Evolutionary conservation across 2,329 filamentous ascomycete genomes (phyloP), one percentile per base, ranked within the genome.

Genomic region (Pseudogymnoascus sp.): DNA sequence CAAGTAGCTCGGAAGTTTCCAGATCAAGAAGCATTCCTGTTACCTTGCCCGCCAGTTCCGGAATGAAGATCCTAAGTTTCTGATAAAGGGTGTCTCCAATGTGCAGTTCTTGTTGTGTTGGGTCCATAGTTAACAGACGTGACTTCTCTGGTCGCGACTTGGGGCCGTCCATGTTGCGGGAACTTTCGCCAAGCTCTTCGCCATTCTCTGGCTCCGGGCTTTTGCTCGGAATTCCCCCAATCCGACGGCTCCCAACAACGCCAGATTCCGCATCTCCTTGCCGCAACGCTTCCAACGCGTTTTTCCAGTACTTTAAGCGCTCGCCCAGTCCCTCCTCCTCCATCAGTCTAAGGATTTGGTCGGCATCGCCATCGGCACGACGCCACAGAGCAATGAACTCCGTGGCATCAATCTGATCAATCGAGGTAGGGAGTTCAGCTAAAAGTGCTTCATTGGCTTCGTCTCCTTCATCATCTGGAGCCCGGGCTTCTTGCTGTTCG

Each of bases 281-380:
- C 16, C 49, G 25, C 49, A 56, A 23, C 66, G 72, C 65, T 72
- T 77, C 68, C 65, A 85, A 84, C 23, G 83, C 76, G 34, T 80
- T 77, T 9, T 88, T 79, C 78, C 86, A 84, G 71, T 85, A 84
- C 9, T 78, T 77, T 36, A 90, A 78, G 60, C 82, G 81, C 9
- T 84, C 82, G 63, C 83, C 78, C 1, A 84, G 78, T 3, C 82
- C 79, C 68, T 88, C 85, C 38, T 84, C 80, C 40, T 82, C 80
- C 34, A 88, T 85, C 21, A 89, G 84, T 42, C 79, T 77, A 2
- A 88, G 67, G 25, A 89, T 84, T 64, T 79, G 80, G 37, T 82
- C 78, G 0, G 81, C 80, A 67, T 88, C 80, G 3, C 86, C 86
- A 46, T 80, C 79, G 1, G 85, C 85, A 63, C 83, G 82, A 43